phyloP scores from a whole-genome alignment of 768 basidiomycete genomes.

The Trametes coccinea region DNA sequence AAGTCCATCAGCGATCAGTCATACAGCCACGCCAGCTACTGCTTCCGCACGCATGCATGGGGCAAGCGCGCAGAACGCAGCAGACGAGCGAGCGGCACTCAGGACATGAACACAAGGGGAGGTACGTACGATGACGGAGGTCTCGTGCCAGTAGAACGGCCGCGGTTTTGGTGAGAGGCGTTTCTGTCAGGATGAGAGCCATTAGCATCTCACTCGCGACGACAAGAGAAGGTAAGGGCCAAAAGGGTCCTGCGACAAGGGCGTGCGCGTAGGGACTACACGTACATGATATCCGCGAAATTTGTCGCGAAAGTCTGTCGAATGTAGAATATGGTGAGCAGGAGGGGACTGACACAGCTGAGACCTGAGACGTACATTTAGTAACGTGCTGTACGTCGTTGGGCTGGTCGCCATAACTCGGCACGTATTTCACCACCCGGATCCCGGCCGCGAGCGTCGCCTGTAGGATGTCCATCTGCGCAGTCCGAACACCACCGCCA shows the following conservation, averaged over 20 bases:
- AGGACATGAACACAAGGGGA: not conserved
- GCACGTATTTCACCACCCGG: slow-evolving; percentile 57
- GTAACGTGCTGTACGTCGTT: slow-evolving; percentile 63
- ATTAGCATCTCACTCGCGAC: not conserved
- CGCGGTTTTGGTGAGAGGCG: slow-evolving; percentile 56
- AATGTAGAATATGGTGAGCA: not conserved
- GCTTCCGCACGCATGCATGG: not conserved
- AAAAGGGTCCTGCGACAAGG: no score
- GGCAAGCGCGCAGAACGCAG: no score
- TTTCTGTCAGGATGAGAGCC: slow-evolving; percentile 39
- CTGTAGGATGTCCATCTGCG: slow-evolving; percentile 56
- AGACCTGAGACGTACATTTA: slow-evolving; percentile 48
- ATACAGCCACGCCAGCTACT: not conserved
- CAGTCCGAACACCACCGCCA: not conserved
- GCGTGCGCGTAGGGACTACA: not conserved
- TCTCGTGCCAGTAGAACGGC: slow-evolving; percentile 68
- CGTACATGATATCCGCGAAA: slow-evolving; percentile 63
- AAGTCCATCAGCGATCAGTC: not conserved
- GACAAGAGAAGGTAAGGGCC: not conserved
- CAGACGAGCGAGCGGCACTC: not conserved
- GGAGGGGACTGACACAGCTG: not conserved
- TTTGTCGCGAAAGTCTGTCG: slow-evolving; percentile 67
- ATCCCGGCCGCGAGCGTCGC: slow-evolving; percentile 58
- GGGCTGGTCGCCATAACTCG: slow-evolving; percentile 56
- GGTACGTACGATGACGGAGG: slow-evolving; percentile 63